A percentile compares a stretch with the other conserved stretches of the same genome.
Evolutionary conservation across 2,329 filamentous ascomycete species (phyloP).

Genomic region (Alternaria hordeiaustralica): DNA sequence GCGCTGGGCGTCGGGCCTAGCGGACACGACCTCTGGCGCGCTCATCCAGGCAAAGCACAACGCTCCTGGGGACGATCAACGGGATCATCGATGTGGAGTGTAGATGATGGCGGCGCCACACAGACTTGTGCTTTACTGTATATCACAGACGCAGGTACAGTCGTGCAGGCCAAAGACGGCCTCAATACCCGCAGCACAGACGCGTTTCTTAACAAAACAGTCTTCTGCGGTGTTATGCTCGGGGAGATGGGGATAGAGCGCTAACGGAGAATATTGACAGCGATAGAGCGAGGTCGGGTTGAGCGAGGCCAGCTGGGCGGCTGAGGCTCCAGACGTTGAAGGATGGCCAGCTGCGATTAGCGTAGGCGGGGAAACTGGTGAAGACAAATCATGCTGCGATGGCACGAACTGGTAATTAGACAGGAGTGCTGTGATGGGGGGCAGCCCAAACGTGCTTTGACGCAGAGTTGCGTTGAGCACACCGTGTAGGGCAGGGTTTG

Average conservation of each 20-base stretch:
- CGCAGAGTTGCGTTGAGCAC: constrained; percentile 35
- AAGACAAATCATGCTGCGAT: constrained; percentile 19
- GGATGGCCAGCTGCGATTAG: constrained; percentile 13
- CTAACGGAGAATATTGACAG: constrained; percentile 12
- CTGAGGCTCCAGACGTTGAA: constrained; percentile 6
- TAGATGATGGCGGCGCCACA: constrained; percentile 40
- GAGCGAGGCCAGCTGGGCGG: constrained; percentile 15
- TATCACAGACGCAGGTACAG: constrained; percentile 42
- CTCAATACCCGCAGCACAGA: constrained; percentile 2
- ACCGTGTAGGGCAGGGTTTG: constrained; percentile 34
- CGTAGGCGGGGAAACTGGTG: constrained; percentile 1
- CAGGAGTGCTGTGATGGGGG: constrained; percentile 13
- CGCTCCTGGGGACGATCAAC: constrained; percentile 36
- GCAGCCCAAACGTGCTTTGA: constrained; percentile 41
- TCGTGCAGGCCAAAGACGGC: constrained; percentile 10
- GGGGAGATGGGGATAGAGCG: constrained; percentile 8
- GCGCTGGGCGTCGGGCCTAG: constrained; percentile 41
- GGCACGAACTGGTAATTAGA: background rate
- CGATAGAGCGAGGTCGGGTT: constrained; percentile 9
- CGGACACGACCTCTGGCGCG: constrained; percentile 38
- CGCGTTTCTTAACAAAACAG: constrained; percentile 12
- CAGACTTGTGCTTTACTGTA: constrained; percentile 27
- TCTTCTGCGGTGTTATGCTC: constrained; percentile 16
- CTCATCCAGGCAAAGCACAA: constrained; percentile 36
- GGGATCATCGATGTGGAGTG: constrained; percentile 32